Base-by-base conservation (phyloP, 768 basidiomycete genomes). In the Suillus weaverae region DNA sequence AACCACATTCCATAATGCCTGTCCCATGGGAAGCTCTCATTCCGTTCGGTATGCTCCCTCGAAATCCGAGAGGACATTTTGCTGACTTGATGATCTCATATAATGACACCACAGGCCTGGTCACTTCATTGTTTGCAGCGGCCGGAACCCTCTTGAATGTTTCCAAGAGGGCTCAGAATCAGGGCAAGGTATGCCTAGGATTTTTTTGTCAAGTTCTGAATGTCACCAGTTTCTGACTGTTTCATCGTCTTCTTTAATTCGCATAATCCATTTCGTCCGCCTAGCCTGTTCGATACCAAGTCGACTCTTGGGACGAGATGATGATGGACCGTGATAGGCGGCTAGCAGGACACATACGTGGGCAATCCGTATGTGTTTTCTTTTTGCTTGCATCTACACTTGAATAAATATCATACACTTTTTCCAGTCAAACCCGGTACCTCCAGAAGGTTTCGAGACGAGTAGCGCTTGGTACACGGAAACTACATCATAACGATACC, bases 11-110 rank as follows among this genome's bases (percentile, higher is more conserved):
- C 54, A 83, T 68, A 70, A 97, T 97, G 96, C 96, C 96, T 63
- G 90, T 97, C 70, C 96, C 95, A 70, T 98, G 92, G 90, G 95
- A 99, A 81, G 95, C 96, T 60, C 85, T 98, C 70, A 92, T 99
- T 82, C 96, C 96, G 55, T 95, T 96, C 73, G 96, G 96, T 95
- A 66, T 64, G 67, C 59, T 60, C 59, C 26, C 10, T 22, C 35
- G 11, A 18, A 26, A 14, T 30, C 30, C 11, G 7, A 59, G 38
- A 5, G 5, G 14, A 59, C 4, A 51, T 2, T 22, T 53, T 7
- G 14, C 32, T 41, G 16, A 63, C 22, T 6, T 13, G 39, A 32
- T 30, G 9, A 16, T 22, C 4, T n/a, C 1, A 51, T 33, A 20
- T 50, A 50, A 72, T 46, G 36, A 18, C 48, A 36, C 16, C 56